Conservation (phyloP, 164 flowering plant genomes). For the Magnolia changhungtana region DNA sequence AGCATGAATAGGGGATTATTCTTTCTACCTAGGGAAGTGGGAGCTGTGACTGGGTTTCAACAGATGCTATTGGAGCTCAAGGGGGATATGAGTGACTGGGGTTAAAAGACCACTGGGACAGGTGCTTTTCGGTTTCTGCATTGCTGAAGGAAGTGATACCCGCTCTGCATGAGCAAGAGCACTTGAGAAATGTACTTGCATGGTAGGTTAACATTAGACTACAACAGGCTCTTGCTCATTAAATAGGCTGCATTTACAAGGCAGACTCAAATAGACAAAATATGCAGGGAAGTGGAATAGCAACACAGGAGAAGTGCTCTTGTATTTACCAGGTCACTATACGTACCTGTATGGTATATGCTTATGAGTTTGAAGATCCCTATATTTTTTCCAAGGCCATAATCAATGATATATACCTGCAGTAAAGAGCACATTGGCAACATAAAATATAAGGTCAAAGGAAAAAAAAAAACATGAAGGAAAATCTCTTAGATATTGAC, state of each 20-base stretch:
- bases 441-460: background rate
- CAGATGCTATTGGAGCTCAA: too few species aligned
- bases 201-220: too few species aligned
- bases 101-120: too few species aligned
- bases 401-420: conserved; percentile 57
- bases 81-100: too few species aligned
- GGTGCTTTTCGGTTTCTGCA: too few species aligned
- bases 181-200: too few species aligned
- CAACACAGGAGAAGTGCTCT: background rate
- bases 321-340: background rate
- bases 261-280: background rate
- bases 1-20: too few species aligned
- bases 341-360: conserved; percentile 55
- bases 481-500: background rate
- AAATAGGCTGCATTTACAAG: background rate
- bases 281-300: background rate
- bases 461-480: background rate
- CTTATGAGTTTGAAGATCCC: conserved; percentile 55
- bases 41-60: too few species aligned
- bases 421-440: conserved; percentile 2
- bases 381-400: conserved; percentile 59
- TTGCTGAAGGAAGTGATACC: too few species aligned
- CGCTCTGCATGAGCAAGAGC: too few species aligned
- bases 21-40: too few species aligned
- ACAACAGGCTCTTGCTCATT: background rate